These are phyloP conservation scores for Lolium multiflorum DNA, from an alignment of 176 grass and related monocot genomes.

Conservation along the genomic window DNA sequence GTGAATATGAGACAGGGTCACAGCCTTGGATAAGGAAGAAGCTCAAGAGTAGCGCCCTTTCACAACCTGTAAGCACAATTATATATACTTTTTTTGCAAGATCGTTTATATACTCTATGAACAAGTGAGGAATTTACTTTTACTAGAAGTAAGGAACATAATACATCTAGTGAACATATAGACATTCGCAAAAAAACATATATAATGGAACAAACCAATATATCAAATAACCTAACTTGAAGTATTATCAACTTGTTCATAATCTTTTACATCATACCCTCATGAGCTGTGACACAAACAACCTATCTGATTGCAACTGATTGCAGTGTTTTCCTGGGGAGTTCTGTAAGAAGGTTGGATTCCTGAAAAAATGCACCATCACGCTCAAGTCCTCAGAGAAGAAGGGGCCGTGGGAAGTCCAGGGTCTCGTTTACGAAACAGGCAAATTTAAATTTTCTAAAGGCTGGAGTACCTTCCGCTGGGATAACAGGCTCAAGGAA, in stretches of 20 bases:
- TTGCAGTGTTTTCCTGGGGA: background rate
- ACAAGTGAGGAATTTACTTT: background rate
- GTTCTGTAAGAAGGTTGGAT: background rate
- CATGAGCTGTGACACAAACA: background rate
- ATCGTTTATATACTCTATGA: background rate
- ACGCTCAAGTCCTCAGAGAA: background rate
- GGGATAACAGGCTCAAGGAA: conserved; percentile 12
- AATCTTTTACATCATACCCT: background rate
- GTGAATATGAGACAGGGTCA: conserved; percentile 5
- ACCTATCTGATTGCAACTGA: background rate
- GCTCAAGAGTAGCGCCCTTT: background rate
- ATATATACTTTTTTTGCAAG: background rate
- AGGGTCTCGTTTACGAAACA: background rate
- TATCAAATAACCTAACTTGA: background rate
- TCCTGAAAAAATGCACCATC: background rate
- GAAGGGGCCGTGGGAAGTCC: background rate
- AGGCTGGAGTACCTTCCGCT: conserved; percentile 20
- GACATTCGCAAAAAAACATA: too few species aligned
- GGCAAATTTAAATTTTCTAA: background rate
- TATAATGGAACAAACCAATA: background rate
- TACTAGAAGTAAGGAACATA: background rate
- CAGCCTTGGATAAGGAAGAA: conserved; percentile 38
- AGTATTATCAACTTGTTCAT: background rate
- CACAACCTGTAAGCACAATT: conserved; percentile 19
- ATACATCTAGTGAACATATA: too few species aligned